Base-by-base conservation (phyloP, 2,329 filamentous ascomycete species). In the Ciborinia camelliae region DNA sequence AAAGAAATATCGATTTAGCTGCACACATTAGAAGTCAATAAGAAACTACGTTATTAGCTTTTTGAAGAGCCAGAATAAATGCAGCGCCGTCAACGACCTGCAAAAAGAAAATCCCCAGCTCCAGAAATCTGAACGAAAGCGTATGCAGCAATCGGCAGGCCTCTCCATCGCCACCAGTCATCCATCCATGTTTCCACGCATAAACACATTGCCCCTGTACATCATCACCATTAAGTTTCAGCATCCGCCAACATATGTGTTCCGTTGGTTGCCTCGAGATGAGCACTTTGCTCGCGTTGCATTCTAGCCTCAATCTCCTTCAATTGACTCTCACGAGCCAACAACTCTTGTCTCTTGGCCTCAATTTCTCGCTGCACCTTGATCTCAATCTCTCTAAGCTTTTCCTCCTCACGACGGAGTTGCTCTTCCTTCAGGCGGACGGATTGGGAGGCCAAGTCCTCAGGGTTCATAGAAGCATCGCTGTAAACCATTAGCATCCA, bases 311-410 rank as follows among this genome's bases (percentile, higher is more conserved):
- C 94, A 77, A 99, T 97, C 84, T 99, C 95, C 80, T 95, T 94
- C 74, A 99, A 87, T 82, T 99, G 95, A 75, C 92, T 97, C 83
- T 99, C 95, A 79, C 95, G 92, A 70, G 95, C 95, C 80, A 99
- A 79, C 68, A 99, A 86, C 81, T 99, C 95, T 82, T 99, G 95
- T 82, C 95, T 89, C 87, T 99, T 99, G 86, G 98, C 95, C 81
- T 97, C 97, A 83, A 99, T 99, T 81, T 99, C 95, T 77, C 95
- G 91, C 83, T 99, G 95, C 69, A 99, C 95, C 89, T 99, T 99
- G 83, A 97, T 84, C 79, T 99, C 95, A 77, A 99, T 98, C 83
- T 99, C 95, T 79, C 95, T 91, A 70, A 99, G 89, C 85, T 99
- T 99, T 90, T 99, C 95, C 83, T 99, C 95, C 81, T 99, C 95